Evolutionary conservation across 768 basidiomycete genomes (phyloP).

Genomic region (Leccinellum rugosiceps): DNA sequence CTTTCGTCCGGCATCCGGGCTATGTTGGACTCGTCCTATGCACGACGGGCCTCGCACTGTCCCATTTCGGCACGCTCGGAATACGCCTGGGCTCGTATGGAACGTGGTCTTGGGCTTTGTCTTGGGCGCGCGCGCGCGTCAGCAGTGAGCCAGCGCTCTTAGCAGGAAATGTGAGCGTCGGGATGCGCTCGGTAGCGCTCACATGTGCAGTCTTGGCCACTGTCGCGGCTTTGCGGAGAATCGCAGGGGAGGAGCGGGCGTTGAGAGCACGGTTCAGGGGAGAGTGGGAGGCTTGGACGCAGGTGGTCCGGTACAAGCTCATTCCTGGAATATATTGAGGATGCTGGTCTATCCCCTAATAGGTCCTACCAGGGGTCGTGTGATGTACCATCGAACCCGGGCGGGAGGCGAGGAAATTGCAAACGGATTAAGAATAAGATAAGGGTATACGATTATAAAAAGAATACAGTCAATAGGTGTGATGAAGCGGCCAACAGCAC

Average conservation of each 20-base stretch:
- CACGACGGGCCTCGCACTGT: conserved; percentile 9
- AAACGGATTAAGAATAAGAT: background rate
- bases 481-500: conserved; percentile 6
- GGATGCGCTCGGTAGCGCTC: conserved; percentile 12
- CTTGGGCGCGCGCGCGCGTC: background rate
- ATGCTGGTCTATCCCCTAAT: too few species aligned
- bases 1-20: conserved; percentile 28
- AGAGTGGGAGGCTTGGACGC: conserved; percentile 37
- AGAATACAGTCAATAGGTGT: background rate
- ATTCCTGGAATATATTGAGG: conserved; percentile 45
- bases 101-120: background rate
- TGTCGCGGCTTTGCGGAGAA: conserved; percentile 7
- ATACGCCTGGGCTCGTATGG: background rate
- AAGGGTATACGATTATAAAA: conserved; percentile 3
- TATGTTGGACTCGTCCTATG: conserved; percentile 33
- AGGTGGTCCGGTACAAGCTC: conserved; percentile 44
- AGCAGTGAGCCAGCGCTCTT: background rate
- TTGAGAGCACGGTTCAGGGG: conserved; percentile 13
- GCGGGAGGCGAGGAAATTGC: background rate
- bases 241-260: conserved; percentile 10
- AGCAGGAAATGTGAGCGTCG: conserved; percentile 31
- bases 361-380: background rate
- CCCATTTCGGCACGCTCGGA: conserved; percentile 11
- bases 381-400: background rate
- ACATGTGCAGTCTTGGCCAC: conserved; percentile 2